Base-by-base conservation (phyloP, 306 rosid genomes). In the Malus asiatica region DNA sequence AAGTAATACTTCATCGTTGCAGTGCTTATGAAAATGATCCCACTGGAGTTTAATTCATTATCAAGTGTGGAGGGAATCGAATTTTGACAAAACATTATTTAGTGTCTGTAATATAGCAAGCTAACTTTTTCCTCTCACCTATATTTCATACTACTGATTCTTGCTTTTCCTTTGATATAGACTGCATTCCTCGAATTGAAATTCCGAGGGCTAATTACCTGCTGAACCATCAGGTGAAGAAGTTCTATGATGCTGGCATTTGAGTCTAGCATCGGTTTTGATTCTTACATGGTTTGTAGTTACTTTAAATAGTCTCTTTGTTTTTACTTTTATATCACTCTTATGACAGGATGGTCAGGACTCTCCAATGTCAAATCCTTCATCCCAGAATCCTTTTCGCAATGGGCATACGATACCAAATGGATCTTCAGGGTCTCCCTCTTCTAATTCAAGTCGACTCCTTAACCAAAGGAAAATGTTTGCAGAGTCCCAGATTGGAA, bases 401-500 rank as follows among this genome's bases (percentile, higher is more conserved):
- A 79, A 76, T 22, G 40, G 77, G 76, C 73, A n/a, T 53, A 38
- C 51, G 30, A 51, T 57, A 57, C 35, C 77, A 66, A 85, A 79
- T 79, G 88, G 86, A 65, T 73, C 42, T 83, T 71, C 84, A 48
- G 81, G 85, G 66, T 44, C 86, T 68, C 25, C 86, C 46, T 76
- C 96, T 66, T 77, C 78, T 81, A 89, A 80, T 81, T 83, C 93
- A 48, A 40, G 75, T 81, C 96, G 86, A 79, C 84, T 73, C 38
- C 80, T 73, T 77, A 79, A 78, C 80, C 97, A 87, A 77, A 87
- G 86, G 87, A 93, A 89, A 81, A 68, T 78, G 62, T 83, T 78
- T 78, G 79, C 88, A 15, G 93, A 88, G 78, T 76, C 93, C 76
- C 93, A 87, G 79, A 76, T 76, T 23, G 95, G 98, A 82, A 86